A percentile compares a stretch with the other conserved stretches of the same genome.
phyloP scores from a whole-genome alignment of 2,329 filamentous ascomycete species.

The Paraphaeosphaeria sporulosa region DNA sequence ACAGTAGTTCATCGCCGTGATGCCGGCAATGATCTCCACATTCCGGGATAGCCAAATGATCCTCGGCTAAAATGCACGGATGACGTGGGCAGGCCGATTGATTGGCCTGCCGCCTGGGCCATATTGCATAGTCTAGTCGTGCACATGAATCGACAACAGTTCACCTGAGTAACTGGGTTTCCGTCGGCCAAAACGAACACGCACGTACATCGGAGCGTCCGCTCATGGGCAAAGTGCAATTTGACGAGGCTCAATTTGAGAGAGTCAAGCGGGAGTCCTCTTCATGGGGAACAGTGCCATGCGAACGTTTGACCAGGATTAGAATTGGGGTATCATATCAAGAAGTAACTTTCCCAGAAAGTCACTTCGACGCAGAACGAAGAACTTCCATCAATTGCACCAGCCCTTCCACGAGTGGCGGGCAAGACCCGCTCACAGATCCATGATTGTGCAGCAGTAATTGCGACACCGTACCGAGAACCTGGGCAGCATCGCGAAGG shows the following conservation, averaged over 20 bases:
- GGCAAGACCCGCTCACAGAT: constrained; percentile 43
- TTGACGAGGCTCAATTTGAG: too few species aligned
- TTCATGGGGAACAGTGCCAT: too few species aligned
- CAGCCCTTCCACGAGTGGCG: constrained; percentile 73
- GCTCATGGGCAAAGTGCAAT: too few species aligned
- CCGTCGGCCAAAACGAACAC: not conserved
- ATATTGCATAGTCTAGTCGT: not conserved
- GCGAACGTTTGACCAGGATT: too few species aligned
- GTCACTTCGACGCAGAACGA: constrained; percentile 57
- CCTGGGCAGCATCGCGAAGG: constrained; percentile 64
- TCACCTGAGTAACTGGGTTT: not conserved
- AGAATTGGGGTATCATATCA: not conserved
- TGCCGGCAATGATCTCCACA: not conserved
- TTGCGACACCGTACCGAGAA: constrained; percentile 66
- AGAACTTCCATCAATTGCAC: constrained; percentile 69
- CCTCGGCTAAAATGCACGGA: not conserved
- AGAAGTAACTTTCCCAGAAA: not conserved
- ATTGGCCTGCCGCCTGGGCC: too few species aligned
- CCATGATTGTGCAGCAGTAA: constrained; percentile 63
- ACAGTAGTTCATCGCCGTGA: not conserved
- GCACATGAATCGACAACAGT: not conserved
- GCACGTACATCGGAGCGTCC: not conserved
- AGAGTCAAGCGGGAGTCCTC: too few species aligned
- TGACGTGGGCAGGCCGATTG: not conserved
- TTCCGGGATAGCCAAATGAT: not conserved